Evolutionary conservation across 2,329 filamentous ascomycete species (phyloP).

Genomic region (Monosporascus sp.): DNA sequence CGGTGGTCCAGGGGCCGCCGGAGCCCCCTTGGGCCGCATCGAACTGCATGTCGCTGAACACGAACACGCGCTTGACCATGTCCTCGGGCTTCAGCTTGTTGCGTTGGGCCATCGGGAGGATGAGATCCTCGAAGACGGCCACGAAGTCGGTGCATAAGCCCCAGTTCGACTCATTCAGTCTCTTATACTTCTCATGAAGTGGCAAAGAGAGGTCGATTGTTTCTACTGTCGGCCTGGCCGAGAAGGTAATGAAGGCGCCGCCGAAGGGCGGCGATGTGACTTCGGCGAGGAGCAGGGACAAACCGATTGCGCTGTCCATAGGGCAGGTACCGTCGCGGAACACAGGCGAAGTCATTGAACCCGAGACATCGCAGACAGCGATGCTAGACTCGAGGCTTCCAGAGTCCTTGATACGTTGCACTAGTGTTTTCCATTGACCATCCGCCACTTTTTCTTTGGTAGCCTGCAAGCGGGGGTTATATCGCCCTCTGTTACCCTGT

Average conservation of each 20-base stretch:
- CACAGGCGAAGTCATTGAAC: conserved; percentile 39
- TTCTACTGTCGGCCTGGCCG: conserved; percentile 33
- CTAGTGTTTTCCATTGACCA: conserved; percentile 52
- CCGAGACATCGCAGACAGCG: conserved; percentile 54
- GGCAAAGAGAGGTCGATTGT: conserved; percentile 31
- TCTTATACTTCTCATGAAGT: conserved; percentile 36
- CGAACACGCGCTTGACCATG: conserved; percentile 57
- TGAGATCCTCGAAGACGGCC: conserved; percentile 47
- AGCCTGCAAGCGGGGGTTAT: not conserved
- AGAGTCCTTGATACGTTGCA: conserved; percentile 52
- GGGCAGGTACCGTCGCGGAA: conserved; percentile 43
- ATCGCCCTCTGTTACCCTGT: conserved; percentile 1
- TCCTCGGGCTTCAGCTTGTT: conserved; percentile 48
- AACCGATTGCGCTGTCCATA: conserved; percentile 49
- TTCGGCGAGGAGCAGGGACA: conserved; percentile 52
- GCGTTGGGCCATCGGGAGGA: conserved; percentile 48
- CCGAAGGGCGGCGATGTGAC: conserved; percentile 48
- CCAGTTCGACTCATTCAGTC: conserved; percentile 31
- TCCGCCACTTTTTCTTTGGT: conserved; percentile 35
- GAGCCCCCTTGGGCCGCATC: conserved; percentile 27
- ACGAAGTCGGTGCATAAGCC: conserved; percentile 46
- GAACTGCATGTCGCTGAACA: conserved; percentile 60
- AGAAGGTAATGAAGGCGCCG: conserved; percentile 52
- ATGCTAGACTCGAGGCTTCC: conserved; percentile 49
- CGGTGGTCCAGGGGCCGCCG: conserved; percentile 33